phyloP scores from a whole-genome alignment of 2,329 filamentous ascomycete species.

The Colletotrichum aenigma region DNA sequence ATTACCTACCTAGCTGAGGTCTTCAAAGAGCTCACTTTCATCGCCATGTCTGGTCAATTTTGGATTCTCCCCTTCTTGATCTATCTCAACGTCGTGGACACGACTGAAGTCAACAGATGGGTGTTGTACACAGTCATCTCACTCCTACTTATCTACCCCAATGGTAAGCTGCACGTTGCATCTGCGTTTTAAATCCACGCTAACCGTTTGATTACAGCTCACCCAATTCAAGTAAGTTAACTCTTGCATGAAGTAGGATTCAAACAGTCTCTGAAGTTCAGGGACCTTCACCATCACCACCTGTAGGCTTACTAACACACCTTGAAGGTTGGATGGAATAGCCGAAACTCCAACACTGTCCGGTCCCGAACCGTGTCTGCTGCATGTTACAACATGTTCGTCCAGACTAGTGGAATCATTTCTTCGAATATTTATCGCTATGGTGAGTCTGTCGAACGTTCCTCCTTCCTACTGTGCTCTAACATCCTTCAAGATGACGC shows the following conservation, averaged over 20 bases:
- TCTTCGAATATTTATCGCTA: slow-evolving; percentile 43
- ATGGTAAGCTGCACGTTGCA: slow-evolving; percentile 23
- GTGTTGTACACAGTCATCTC: slow-evolving; percentile 37
- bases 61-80: slow-evolving; percentile 67
- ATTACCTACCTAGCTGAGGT: slow-evolving; percentile 49
- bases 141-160: slow-evolving; percentile 36
- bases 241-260: fast-evolving
- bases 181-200: not conserved
- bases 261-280: fast-evolving
- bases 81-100: slow-evolving; percentile 43
- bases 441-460: slow-evolving; percentile 18
- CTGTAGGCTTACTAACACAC: not conserved
- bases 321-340: slow-evolving; percentile 44
- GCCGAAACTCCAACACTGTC: slow-evolving; percentile 64
- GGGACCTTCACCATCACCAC: too few species aligned
- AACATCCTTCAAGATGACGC: slow-evolving; percentile 28
- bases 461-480: slow-evolving; percentile 37
- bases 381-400: slow-evolving; percentile 65
- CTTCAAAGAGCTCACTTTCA: slow-evolving; percentile 52
- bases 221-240: slow-evolving; percentile 41
- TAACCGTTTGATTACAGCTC: slow-evolving; percentile 33
- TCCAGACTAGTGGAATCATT: slow-evolving; percentile 47
- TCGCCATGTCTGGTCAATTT: slow-evolving; percentile 52
- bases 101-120: slow-evolving; percentile 33
- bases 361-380: slow-evolving; percentile 65